Evolutionary conservation across 257 asterid genomes (phyloP).

Genomic region (Haberlea rhodopensis): DNA sequence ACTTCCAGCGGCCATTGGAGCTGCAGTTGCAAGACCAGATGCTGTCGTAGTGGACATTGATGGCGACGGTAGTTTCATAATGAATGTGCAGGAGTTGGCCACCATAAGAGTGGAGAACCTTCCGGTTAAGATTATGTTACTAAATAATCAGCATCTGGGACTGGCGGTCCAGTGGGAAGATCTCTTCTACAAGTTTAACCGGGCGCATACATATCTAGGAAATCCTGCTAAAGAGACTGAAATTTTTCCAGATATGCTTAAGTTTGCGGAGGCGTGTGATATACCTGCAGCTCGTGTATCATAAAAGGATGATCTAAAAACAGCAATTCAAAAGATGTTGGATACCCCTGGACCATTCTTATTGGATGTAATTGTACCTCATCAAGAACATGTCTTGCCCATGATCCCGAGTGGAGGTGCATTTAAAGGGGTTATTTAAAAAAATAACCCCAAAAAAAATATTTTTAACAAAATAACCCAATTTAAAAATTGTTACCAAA

Average conservation of each 20-base stretch:
- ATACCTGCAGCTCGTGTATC: constrained; percentile 69
- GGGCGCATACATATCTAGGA: constrained; percentile 79
- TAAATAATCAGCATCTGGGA: constrained; percentile 79
- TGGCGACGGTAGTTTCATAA: constrained; percentile 86
- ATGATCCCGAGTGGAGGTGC: constrained; percentile 84
- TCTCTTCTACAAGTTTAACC: constrained; percentile 69
- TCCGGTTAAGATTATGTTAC: constrained; percentile 68
- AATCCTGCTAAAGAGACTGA: constrained; percentile 57
- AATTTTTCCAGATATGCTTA: constrained; percentile 69
- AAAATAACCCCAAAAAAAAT: too few species aligned
- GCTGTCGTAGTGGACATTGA: constrained; percentile 71
- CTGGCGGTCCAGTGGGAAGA: constrained; percentile 95
- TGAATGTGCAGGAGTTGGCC: constrained; percentile 85
- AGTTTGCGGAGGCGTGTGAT: constrained; percentile 73
- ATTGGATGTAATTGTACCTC: constrained; percentile 76
- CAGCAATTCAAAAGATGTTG: constrained; percentile 65
- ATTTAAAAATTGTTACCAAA: too few species aligned
- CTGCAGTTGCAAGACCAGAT: constrained; percentile 76
- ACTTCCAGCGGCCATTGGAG: constrained; percentile 86
- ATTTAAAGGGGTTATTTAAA: too few species aligned
- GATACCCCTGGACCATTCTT: constrained; percentile 76
- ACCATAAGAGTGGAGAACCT: constrained; percentile 71
- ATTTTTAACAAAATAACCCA: too few species aligned
- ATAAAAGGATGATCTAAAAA: constrained; percentile 43
- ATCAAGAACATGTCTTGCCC: constrained; percentile 84